Conservation (phyloP, 2,329 filamentous ascomycete genomes). For the Apiospora malaysiana region DNA sequence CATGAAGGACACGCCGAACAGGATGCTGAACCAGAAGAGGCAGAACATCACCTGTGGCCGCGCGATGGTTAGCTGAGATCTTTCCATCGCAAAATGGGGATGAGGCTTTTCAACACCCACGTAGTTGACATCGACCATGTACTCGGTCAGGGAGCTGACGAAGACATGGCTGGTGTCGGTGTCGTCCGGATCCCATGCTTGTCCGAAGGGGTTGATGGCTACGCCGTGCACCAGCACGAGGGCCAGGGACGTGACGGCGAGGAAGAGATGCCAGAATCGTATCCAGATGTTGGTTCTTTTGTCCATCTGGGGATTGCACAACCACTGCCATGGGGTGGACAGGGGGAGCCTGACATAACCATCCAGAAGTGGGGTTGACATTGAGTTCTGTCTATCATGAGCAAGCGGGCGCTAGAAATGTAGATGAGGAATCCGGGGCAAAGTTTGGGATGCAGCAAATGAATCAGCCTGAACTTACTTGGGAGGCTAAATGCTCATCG, state of each 20-base stretch:
- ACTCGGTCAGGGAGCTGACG: not conserved
- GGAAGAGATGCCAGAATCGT: not conserved
- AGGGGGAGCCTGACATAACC: not conserved
- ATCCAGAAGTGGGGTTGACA: not conserved
- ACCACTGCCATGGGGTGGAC: not conserved
- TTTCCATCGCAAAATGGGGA: no score
- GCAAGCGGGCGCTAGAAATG: not conserved
- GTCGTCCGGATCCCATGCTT: not conserved
- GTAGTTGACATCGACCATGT: not conserved
- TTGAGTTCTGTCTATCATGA: not conserved
- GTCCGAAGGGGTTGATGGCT: not conserved
- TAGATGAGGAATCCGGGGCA: not conserved
- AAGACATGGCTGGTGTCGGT: not conserved
- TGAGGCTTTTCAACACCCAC: not conserved
- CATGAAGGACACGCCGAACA: not conserved
- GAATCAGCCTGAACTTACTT: not conserved
- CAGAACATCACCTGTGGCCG: not conserved
- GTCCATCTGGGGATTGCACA: not conserved
- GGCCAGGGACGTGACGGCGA: not conserved
- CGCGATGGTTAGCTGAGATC: not conserved
- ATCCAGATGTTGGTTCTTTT: not conserved
- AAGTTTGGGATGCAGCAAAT: not conserved
- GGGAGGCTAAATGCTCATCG: not conserved
- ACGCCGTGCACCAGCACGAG: not conserved
- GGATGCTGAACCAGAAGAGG: slow-evolving; percentile 10